Conservation (phyloP, 2,329 filamentous ascomycete genomes). For the Elsinoe fawcettii region DNA sequence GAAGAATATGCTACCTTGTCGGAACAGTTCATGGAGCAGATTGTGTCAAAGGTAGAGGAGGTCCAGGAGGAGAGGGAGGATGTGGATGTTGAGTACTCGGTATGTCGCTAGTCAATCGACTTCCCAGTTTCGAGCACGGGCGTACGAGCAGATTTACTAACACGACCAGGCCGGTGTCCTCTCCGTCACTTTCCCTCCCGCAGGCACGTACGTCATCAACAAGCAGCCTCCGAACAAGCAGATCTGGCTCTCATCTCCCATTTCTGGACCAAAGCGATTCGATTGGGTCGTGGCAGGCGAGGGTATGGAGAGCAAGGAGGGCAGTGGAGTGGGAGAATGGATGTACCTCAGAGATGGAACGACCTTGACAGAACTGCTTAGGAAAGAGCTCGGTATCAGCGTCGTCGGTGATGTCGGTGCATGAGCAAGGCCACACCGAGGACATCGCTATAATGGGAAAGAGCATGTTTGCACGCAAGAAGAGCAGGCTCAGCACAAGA, state of each 20-base stretch:
- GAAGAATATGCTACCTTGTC: constrained; percentile 69
- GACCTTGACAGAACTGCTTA: constrained; percentile 63
- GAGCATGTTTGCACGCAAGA: too few species aligned
- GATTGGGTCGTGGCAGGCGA: constrained; percentile 76
- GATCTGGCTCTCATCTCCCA: constrained; percentile 90
- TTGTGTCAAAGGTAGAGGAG: constrained; percentile 58
- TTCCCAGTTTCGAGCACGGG: not conserved
- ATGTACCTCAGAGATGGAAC: constrained; percentile 79
- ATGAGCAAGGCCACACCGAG: not conserved
- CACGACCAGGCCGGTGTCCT: constrained; percentile 69
- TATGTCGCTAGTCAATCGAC: constrained; percentile 46
- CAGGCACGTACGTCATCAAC: constrained; percentile 88
- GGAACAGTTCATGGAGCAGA: constrained; percentile 62
- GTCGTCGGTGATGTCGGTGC: constrained; percentile 33
- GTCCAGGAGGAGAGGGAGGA: constrained; percentile 65
- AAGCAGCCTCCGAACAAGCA: constrained; percentile 97
- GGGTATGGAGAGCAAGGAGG: constrained; percentile 70
- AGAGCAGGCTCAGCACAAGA: too few species aligned
- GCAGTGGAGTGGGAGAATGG: constrained; percentile 67
- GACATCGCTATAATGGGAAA: not conserved
- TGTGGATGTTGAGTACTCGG: constrained; percentile 82
- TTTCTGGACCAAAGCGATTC: constrained; percentile 87
- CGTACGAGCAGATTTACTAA: constrained; percentile 12
- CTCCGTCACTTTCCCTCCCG: constrained; percentile 59
- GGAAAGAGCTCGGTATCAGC: constrained; percentile 66